Conservation (phyloP, 371 early-diverging fungal genomes). For the Apophysomyces variabilis region DNA sequence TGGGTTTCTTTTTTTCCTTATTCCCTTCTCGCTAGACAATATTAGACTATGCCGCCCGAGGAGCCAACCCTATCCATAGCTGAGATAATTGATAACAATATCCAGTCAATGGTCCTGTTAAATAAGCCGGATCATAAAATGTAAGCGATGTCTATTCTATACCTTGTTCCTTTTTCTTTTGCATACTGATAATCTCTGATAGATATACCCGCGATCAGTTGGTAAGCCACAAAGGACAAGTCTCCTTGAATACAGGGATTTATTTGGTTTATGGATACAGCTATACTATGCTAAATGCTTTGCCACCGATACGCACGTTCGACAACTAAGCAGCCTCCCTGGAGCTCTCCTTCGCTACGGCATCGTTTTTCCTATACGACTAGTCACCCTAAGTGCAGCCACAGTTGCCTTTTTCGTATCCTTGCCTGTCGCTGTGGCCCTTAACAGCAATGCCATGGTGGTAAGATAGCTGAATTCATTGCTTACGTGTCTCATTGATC, state of each 20-base stretch:
- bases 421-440: conserved; percentile 37
- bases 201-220: conserved; percentile 44
- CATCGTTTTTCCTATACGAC: conserved; percentile 38
- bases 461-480: conserved; percentile 22
- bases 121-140: background rate
- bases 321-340: conserved; percentile 19
- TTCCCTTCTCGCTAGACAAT: background rate
- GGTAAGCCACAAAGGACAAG: conserved; percentile 21
- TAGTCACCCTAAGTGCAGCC: conserved; percentile 27
- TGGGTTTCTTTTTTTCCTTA: background rate
- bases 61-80: background rate
- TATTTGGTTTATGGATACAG: conserved; percentile 16
- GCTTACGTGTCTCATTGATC: background rate
- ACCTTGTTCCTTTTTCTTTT: background rate
- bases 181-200: background rate
- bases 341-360: conserved; percentile 44
- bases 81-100: background rate
- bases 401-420: conserved; percentile 41
- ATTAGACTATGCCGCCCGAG: background rate
- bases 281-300: conserved; percentile 45
- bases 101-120: background rate
- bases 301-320: conserved; percentile 16
- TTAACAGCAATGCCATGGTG: conserved; percentile 36
- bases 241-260: background rate
- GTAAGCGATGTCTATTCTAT: background rate